Evolutionary conservation across 1,284 basidiomycete genomes (phyloP).

Genomic region (Taiwanofungus camphoratus): DNA sequence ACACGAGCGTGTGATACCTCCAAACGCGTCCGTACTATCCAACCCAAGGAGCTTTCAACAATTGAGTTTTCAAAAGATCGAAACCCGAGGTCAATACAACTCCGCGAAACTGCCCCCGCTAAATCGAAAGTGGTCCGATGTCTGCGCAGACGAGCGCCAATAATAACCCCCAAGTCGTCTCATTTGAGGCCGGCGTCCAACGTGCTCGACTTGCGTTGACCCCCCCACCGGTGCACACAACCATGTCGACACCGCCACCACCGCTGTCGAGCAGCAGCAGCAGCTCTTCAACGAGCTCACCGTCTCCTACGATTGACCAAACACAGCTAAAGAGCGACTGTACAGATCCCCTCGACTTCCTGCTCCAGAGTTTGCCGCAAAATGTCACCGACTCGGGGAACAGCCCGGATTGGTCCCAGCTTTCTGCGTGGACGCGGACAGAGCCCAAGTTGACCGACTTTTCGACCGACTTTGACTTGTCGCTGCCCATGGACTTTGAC

Average conservation of each 20-base stretch:
- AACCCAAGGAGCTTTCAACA: no score
- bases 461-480: constrained; percentile 40
- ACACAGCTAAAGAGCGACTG: constrained; percentile 21
- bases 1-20: no score
- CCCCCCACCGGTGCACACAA: no score
- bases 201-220: no score
- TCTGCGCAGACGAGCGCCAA: background rate
- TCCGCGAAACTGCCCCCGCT: no score
- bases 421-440: constrained; percentile 39
- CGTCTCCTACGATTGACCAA: constrained; percentile 20
- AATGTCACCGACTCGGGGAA: constrained; percentile 13
- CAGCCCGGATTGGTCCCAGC: constrained; percentile 22
- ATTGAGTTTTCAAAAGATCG: no score
- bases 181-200: background rate
- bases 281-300: constrained; percentile 25
- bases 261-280: constrained; percentile 23
- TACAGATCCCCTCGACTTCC: constrained; percentile 25
- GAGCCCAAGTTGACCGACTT: constrained; percentile 37
- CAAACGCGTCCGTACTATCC: no score
- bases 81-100: no score
- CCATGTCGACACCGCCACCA: constrained; percentile 12
- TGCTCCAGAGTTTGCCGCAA: constrained; percentile 27
- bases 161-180: constrained; percentile 1
- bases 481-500: constrained; percentile 46
- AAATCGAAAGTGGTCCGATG: constrained; percentile 11